Evolutionary conservation across 345 rosid species (phyloP).

Genomic region (Gossypium longicalyx): DNA sequence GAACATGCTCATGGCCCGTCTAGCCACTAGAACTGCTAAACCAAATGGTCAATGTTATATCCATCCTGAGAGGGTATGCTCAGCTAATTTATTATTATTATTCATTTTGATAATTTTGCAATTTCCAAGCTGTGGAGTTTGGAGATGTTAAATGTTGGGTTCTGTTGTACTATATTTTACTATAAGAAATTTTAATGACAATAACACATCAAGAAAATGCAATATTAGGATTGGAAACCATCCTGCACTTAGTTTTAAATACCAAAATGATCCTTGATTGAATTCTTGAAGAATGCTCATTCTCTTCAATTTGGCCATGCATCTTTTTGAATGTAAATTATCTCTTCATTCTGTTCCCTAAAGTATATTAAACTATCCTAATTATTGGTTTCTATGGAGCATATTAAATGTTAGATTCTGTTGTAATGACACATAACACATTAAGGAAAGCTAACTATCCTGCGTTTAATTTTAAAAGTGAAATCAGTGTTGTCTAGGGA

Average conservation of each 20-base stretch:
- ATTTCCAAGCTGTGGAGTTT: neutral
- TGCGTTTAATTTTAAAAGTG: neutral
- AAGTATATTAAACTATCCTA: neutral
- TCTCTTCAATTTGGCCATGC: neutral
- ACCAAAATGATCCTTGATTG: neutral
- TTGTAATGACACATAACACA: neutral
- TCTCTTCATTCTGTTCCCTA: neutral
- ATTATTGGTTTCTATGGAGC: neutral
- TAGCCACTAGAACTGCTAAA: conserved; percentile 89
- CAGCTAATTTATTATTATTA: neutral
- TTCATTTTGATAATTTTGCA: neutral
- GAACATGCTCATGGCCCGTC: conserved; percentile 94
- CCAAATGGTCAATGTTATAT: conserved; percentile 86
- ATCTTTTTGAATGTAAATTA: neutral
- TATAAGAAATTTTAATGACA: too few relatives aligned
- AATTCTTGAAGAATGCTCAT: neutral
- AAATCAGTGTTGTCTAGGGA: too few relatives aligned
- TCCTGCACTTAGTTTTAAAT: too few relatives aligned
- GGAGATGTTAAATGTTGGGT: neutral
- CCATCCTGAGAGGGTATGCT: conserved; percentile 51
- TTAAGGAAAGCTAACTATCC: neutral
- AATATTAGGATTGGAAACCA: too few relatives aligned
- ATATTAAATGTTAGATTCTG: neutral
- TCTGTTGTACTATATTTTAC: neutral
- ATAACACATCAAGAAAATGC: too few relatives aligned